phyloP scores from a whole-genome alignment of 1,284 basidiomycete species.

The Fomitiporia mediterranea region DNA sequence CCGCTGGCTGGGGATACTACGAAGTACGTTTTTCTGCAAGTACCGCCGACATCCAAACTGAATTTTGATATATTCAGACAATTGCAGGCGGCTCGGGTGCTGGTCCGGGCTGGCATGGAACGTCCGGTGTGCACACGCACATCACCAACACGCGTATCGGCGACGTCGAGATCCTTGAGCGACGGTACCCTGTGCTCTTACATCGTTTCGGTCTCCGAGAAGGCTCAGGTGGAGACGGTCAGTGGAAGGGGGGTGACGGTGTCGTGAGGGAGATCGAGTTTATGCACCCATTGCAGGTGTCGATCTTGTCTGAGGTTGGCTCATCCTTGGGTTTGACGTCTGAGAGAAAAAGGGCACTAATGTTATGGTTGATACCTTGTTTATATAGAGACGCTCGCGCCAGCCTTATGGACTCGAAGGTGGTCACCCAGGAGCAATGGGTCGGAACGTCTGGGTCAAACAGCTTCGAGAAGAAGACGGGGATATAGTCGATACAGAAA shows the following conservation, averaged over 20 bases:
- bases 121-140: conserved; percentile 82
- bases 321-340: background rate
- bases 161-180: conserved; percentile 90
- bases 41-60: no score
- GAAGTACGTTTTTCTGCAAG: conserved; percentile 59
- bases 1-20: conserved; percentile 92
- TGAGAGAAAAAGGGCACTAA: conserved; percentile 13
- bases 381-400: conserved; percentile 69
- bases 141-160: conserved; percentile 95
- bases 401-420: conserved; percentile 91
- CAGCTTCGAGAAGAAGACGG: conserved; percentile 65
- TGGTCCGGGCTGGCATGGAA: conserved; percentile 87
- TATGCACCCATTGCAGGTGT: conserved; percentile 80
- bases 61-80: conserved; percentile 61
- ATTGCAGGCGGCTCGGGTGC: conserved; percentile 94
- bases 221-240: conserved; percentile 75
- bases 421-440: conserved; percentile 71
- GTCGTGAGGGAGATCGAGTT: conserved; percentile 88
- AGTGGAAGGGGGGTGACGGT: conserved; percentile 83
- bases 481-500: conserved; percentile 41
- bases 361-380: conserved; percentile 3
- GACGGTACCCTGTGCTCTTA: conserved; percentile 84
- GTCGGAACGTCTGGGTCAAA: conserved; percentile 90
- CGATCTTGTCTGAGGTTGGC: conserved; percentile 75
- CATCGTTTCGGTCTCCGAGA: conserved; percentile 78